Percentiles rank a stretch among this genome's conserved stretches.
Evolutionary conservation across 2,329 filamentous ascomycete genomes (phyloP).

Genomic region (Scorias spongiosa): DNA sequence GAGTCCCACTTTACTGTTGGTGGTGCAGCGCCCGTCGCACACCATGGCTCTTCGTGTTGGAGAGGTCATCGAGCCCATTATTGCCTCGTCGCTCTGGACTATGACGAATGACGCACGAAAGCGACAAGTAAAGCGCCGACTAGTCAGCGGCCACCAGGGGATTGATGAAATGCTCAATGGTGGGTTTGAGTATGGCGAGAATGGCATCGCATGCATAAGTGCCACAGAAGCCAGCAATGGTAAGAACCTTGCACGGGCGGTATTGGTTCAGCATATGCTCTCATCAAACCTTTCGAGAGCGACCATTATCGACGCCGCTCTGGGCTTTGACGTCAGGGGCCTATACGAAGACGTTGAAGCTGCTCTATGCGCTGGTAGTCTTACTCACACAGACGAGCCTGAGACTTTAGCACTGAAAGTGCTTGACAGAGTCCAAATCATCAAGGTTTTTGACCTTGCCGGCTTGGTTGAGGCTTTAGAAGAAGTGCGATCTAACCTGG

Average conservation of each 20-base stretch:
- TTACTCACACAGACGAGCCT: conserved; percentile 2
- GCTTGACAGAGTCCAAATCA: conserved; percentile 32
- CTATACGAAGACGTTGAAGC: conserved; percentile 17
- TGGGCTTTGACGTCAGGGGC: conserved; percentile 29
- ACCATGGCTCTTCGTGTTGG: too few species aligned
- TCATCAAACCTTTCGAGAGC: conserved; percentile 13
- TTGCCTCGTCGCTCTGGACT: conserved; percentile 9
- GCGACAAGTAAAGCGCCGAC: conserved; percentile 1
- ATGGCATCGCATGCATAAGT: conserved; percentile 21
- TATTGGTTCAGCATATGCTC: conserved; percentile 27
- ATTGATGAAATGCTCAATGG: conserved; percentile 24
- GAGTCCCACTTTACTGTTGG: too few species aligned
- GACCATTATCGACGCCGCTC: conserved; percentile 31
- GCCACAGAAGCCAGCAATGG: conserved; percentile 17
- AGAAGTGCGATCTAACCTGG: conserved; percentile 27
- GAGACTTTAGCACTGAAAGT: conserved; percentile 20
- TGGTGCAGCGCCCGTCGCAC: too few species aligned
- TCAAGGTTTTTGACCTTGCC: conserved; percentile 35
- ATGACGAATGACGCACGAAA: background rate
- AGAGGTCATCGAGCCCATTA: conserved; percentile 6
- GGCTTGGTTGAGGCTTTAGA: conserved; percentile 31
- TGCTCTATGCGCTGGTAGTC: conserved; percentile 2
- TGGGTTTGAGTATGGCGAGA: conserved; percentile 20
- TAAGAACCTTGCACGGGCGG: conserved; percentile 17
- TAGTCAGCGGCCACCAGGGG: conserved; percentile 14